Conservation (phyloP, 1,139 yeast genomes). For the Protomyces pachydermus region DNA sequence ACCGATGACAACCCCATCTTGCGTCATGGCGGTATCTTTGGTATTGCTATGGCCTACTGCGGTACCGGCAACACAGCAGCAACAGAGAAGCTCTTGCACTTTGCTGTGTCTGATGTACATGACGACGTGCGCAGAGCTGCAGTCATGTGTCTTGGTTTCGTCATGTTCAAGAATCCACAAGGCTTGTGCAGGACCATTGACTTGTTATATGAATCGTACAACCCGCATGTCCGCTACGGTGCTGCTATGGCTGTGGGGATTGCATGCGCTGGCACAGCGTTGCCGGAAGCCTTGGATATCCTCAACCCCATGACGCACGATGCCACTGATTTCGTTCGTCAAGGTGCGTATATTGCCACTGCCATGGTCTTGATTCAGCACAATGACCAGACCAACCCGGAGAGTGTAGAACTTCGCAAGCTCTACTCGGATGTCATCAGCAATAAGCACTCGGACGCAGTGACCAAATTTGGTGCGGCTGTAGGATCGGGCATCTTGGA, state of each 20-base stretch:
- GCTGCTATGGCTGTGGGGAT: slow-evolving; percentile 96
- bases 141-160: slow-evolving; percentile 88
- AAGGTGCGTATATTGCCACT: slow-evolving; percentile 90
- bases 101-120: slow-evolving; percentile 93
- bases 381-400: slow-evolving; percentile 77
- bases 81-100: slow-evolving; percentile 76
- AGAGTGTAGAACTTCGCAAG: slow-evolving; percentile 71
- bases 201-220: slow-evolving; percentile 85
- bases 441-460: slow-evolving; percentile 90
- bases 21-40: slow-evolving; percentile 93
- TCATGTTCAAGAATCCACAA: slow-evolving; percentile 80
- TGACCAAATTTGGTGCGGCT: slow-evolving; percentile 97
- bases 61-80: slow-evolving; percentile 93
- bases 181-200: slow-evolving; percentile 95
- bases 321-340: slow-evolving; percentile 94
- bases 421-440: slow-evolving; percentile 68
- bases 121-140: slow-evolving; percentile 97
- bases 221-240: slow-evolving; percentile 98
- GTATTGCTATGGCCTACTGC: slow-evolving; percentile 91
- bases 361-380: slow-evolving; percentile 92
- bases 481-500: slow-evolving; percentile 96
- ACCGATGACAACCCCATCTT: slow-evolving; percentile 74
- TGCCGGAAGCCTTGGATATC: slow-evolving; percentile 83
- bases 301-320: slow-evolving; percentile 90
- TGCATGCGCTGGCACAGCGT: slow-evolving; percentile 92